Conservation (phyloP, 2,329 filamentous ascomycete species). For the Cercospora canescens region DNA sequence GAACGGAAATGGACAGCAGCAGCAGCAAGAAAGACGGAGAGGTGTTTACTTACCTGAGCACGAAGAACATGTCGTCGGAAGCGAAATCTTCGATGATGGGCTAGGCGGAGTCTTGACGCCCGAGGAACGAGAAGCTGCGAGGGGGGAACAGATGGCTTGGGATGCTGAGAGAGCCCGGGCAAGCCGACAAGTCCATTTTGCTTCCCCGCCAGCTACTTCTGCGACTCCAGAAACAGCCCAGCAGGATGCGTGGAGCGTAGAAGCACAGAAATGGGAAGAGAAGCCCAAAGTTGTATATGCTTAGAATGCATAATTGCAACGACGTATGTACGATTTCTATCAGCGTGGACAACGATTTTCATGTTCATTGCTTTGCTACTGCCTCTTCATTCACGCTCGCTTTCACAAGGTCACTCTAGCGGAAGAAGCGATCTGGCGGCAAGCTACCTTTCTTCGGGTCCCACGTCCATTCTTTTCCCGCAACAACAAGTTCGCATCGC, state of each 20-base stretch:
- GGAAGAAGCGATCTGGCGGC: not conserved
- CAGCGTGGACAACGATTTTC: too few relatives aligned
- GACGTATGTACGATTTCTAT: too few relatives aligned
- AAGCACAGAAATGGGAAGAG: constrained; percentile 1
- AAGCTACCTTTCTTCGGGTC: not conserved
- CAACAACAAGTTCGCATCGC: not conserved
- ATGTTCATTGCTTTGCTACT: too few relatives aligned
- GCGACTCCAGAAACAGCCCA: not conserved
- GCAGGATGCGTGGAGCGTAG: not conserved
- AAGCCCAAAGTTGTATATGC: constrained; percentile 9
- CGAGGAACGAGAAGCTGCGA: constrained; percentile 2
- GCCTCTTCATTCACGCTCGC: too few relatives aligned
- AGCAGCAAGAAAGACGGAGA: not conserved
- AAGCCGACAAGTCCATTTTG: not conserved
- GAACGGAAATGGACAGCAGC: not conserved
- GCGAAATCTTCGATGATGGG: constrained; percentile 6
- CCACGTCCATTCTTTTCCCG: not conserved
- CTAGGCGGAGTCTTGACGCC: not conserved
- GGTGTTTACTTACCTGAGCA: not conserved
- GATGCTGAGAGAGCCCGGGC: not conserved
- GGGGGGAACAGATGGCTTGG: constrained; percentile 7
- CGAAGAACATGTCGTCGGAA: not conserved
- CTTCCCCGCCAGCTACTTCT: not conserved
- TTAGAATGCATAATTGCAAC: not conserved
- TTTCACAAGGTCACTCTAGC: not conserved